Conservation (phyloP, 1,139 yeast genomes). For the Yamadazyma triangularis region DNA sequence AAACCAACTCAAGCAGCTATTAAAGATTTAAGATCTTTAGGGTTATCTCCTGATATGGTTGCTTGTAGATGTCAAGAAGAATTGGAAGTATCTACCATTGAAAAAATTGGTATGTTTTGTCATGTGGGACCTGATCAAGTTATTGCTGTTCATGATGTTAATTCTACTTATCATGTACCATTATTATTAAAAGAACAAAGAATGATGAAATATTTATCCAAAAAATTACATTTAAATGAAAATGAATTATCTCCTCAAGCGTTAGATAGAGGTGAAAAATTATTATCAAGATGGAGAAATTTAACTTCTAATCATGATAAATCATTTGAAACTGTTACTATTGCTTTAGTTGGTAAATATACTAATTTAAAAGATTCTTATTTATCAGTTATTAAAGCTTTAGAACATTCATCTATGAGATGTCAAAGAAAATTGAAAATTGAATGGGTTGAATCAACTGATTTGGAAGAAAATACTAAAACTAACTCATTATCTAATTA, state of each 20-base stretch:
- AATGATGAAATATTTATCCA: constrained; percentile 68
- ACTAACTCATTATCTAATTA: constrained; percentile 64
- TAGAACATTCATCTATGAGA: constrained; percentile 93
- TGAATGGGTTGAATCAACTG: constrained; percentile 94
- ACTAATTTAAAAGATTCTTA: constrained; percentile 94
- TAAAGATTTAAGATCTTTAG: constrained; percentile 91
- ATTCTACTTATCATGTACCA: constrained; percentile 97
- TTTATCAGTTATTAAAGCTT: constrained; percentile 88
- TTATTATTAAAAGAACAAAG: constrained; percentile 82
- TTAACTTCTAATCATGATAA: constrained; percentile 76
- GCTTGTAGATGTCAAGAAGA: constrained; percentile 94
- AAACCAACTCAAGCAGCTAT: constrained; percentile 99
- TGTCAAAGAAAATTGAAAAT: constrained; percentile 80
- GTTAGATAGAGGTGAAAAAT: constrained; percentile 56
- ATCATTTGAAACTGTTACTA: constrained; percentile 81
- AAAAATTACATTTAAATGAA: constrained; percentile 61
- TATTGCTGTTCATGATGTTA: constrained; percentile 93
- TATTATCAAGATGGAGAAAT: constrained; percentile 75
- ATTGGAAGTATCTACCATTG: constrained; percentile 78
- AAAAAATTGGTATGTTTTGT: constrained; percentile 97
- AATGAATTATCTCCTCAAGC: constrained; percentile 51
- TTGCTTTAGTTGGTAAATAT: constrained; percentile 96
- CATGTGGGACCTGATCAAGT: constrained; percentile 98
- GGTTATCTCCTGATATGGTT: constrained; percentile 92
- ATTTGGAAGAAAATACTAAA: constrained; percentile 73